Evolutionary conservation across 495 filamentous ascomycete genomes (phyloP), one percentile per base, ranked within the genome.

Genomic region (Neurospora pannonica): DNA sequence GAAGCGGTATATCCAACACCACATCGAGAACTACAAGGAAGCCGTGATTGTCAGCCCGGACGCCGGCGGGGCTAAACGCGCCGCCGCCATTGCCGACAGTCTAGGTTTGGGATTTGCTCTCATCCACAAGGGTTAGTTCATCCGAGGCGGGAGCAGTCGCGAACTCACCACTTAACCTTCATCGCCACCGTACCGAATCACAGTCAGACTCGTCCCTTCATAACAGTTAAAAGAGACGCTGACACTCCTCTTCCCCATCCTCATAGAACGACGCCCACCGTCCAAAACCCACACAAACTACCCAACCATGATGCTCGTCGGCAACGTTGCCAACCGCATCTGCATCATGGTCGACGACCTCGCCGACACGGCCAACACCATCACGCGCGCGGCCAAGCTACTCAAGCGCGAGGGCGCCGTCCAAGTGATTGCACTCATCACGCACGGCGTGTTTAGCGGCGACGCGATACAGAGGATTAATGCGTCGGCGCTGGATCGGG

Each of bases 291-390:
- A 90, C 21, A 92, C 96, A 80, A 92, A 93, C 43, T 94, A 97
- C 81, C 97, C 97, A 83, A 93, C 95, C 40, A 98, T 99, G 96
- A 97, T 98, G 92, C 88, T 99, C 31, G 97, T 99, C 9, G 96
- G 96, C 71, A 89, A 97, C 79, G 93, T 99, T 31, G 86, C 88
- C 19, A 88, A 90, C 67, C 91, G 93, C 74, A 92, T 92, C 70
- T 90, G 94, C 60, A 97, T 99, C 78, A 85, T 99, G 67, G 89
- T 99, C 76, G 96, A 99, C 81, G 96, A 99, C 79, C 88, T 99
- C 76, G 94, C 92, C 28, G 96, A 99, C 77, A 99, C 96, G 6
- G 95, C 91, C 48, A 98, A 97, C 82, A 99, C 96, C 10, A 97
- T 99, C 78, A 98, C 95, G 2, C 88, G 96, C 42, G 96, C 96